Conservation (phyloP, 805 yeast genomes). For the Lachancea mirantina region DNA sequence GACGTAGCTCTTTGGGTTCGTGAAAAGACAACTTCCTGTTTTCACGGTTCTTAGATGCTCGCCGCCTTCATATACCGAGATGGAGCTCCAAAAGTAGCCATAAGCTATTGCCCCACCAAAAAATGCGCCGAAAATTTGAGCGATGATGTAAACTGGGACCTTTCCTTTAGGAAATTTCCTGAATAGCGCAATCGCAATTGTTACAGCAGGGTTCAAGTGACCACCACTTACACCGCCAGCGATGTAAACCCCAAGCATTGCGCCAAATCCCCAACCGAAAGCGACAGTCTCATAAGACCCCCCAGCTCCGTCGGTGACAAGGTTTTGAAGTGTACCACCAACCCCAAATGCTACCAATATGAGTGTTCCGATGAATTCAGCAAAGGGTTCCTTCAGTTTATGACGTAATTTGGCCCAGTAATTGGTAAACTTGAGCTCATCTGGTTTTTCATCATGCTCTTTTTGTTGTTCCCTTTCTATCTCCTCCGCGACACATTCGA, state of each 20-base stretch:
- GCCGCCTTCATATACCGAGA: conserved; percentile 11
- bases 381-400: conserved; percentile 33
- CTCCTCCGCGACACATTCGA: no score
- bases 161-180: conserved; percentile 43
- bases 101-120: conserved; percentile 38
- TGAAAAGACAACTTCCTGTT: conserved; percentile 38
- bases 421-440: conserved; percentile 14
- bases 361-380: conserved; percentile 41
- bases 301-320: conserved; percentile 30
- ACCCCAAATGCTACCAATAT: conserved; percentile 39
- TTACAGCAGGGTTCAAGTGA: conserved; percentile 43
- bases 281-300: conserved; percentile 35
- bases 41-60: conserved; percentile 15
- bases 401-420: conserved; percentile 16
- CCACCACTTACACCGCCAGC: conserved; percentile 46
- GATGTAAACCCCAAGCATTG: conserved; percentile 38
- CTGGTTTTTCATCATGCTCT: no score
- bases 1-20: conserved; percentile 34
- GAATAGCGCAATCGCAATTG: conserved; percentile 37
- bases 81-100: conserved; percentile 34
- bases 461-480: no score
- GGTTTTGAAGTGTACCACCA: conserved; percentile 22
- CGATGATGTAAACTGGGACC: conserved; percentile 35
- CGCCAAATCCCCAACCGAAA: conserved; percentile 42
- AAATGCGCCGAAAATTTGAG: conserved; percentile 40